Evolutionary conservation across 257 asterid genomes (phyloP), one percentile per base, ranked within the genome.

Genomic region (Apocynum venetum): DNA sequence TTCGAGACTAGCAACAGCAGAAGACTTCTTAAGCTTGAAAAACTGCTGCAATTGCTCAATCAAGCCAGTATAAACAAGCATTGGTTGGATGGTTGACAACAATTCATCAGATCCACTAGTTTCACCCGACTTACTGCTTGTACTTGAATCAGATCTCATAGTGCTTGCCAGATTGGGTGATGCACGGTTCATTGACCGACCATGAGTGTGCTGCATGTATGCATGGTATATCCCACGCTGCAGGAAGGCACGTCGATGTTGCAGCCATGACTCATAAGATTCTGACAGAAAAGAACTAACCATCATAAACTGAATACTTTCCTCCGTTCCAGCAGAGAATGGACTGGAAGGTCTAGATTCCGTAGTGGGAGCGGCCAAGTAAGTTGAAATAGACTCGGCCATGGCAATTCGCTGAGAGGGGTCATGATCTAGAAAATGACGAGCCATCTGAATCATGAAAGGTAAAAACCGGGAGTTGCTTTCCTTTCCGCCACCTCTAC

Each of bases 271-370:
- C 73, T 96, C 95, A 4, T 96, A 90, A 2, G 99, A 92, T 77
- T 96, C 99, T 3, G 96, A 87, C 31, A 96, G 91, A 77, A 96
- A 96, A 43, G 98, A 96, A 83, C 91, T 89, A 69, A 91, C 98
- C 99, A 96, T 96, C 99, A 96, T 96, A 88, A 89, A 96, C 77
- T 96, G 99, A 71, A 93, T 96, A 2, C 97, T 89, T 87, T 96
- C 99, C 84, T 96, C 99, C 4, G 99, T 87, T 55, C 93, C 94
- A 77, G 73, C 77, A 15, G 98, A 85, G 44, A 88, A 70, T 72
- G 94, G 68, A 14, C 88, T 65, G 59, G 92, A 77, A 69, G 70
- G 17, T 84, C 89, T 94, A 47, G 93, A 60, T 72, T 94, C 97
- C 13, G 80, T 64, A 8, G 92, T 47, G 12, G 97, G 85, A 15